Conservation (phyloP, 306 rosid species). For the Cicer chorassanicum region DNA sequence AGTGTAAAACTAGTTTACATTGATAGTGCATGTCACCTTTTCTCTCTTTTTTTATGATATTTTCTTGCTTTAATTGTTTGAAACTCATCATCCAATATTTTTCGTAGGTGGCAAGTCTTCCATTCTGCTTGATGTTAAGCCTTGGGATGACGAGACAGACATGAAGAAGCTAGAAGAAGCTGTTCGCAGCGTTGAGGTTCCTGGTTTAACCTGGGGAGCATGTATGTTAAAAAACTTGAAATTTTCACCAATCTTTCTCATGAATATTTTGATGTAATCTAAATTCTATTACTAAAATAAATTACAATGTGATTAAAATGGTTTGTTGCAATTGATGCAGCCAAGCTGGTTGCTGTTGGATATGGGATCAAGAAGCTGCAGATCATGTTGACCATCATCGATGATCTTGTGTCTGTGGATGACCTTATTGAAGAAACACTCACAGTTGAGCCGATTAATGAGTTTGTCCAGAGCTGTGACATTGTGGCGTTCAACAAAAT, state of each 20-base stretch:
- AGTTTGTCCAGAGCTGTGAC: conserved; percentile 88
- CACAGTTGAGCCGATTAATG: conserved; percentile 72
- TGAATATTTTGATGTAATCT: neutral
- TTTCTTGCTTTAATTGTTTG: conserved; percentile 10
- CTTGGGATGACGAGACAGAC: conserved; percentile 96
- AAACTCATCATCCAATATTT: conserved; percentile 17
- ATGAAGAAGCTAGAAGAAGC: conserved; percentile 94
- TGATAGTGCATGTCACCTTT: no score
- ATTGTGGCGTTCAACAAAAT: conserved; percentile 95
- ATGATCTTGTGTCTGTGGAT: conserved; percentile 89
- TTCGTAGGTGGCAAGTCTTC: conserved; percentile 84
- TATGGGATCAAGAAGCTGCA: conserved; percentile 90
- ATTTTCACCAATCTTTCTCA: neutral
- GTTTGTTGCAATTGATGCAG: conserved; percentile 52
- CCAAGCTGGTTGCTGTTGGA: conserved; percentile 82
- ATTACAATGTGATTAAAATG: neutral
- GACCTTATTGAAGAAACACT: conserved; percentile 73
- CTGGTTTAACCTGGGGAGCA: conserved; percentile 92
- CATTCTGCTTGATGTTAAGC: conserved; percentile 86
- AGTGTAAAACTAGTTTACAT: no score
- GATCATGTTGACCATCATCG: conserved; percentile 82
- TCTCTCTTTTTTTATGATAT: no score
- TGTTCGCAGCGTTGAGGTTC: conserved; percentile 73
- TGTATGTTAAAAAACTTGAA: conserved; percentile 53
- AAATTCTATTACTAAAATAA: neutral